phyloP scores from a whole-genome alignment of 139 green algal genomes.

The Ulvella scutata region DNA sequence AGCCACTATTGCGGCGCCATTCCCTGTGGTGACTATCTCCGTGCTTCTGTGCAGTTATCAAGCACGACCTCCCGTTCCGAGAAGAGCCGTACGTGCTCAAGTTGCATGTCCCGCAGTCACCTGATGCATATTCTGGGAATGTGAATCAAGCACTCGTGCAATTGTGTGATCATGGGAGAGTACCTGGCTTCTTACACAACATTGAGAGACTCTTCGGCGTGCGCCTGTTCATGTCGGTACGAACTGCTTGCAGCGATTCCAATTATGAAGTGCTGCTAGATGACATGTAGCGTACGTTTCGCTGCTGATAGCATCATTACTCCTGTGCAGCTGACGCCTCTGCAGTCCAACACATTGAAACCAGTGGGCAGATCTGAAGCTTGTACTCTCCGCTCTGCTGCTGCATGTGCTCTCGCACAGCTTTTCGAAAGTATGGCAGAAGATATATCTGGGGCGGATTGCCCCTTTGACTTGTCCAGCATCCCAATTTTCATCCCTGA shows the following conservation, averaged over 20 bases:
- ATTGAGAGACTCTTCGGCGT: not conserved
- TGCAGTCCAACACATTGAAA: not conserved
- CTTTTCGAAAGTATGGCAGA: too few relatives aligned
- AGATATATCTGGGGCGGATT: too few relatives aligned
- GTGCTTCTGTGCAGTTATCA: not conserved
- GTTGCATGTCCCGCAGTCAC: not conserved
- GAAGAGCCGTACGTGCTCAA: not conserved
- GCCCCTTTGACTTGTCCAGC: too few relatives aligned
- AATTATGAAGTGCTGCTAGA: too few relatives aligned
- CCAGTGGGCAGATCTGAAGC: not conserved
- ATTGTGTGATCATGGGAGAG: too few relatives aligned
- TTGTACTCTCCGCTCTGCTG: not conserved
- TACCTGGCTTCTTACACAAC: not conserved
- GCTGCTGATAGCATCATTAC: too few relatives aligned
- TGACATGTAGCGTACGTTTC: too few relatives aligned
- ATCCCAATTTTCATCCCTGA: not conserved
- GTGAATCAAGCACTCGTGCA: too few relatives aligned
- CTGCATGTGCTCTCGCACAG: not conserved
- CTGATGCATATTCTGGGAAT: too few relatives aligned
- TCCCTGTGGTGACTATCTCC: not conserved
- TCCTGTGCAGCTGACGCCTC: not conserved
- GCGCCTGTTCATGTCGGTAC: not conserved
- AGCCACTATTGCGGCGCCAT: not conserved
- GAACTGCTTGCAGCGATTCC: too few relatives aligned
- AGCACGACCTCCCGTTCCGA: not conserved